These are phyloP conservation scores for Ceratocystis papillata DNA, from an alignment of 2,329 filamentous ascomycete species.

Conservation along the genomic window DNA sequence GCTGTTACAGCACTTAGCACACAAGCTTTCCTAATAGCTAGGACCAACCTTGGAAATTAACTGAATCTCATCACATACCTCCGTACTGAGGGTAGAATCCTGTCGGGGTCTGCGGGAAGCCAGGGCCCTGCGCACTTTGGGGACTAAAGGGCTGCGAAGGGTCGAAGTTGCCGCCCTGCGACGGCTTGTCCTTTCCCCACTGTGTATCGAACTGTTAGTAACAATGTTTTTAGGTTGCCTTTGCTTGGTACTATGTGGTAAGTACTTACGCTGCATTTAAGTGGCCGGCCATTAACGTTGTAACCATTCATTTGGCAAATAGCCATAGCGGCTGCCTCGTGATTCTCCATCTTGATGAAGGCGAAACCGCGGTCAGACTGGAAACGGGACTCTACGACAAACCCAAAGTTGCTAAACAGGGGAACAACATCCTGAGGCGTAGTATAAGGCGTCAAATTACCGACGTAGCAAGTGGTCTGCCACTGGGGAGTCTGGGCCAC, in stretches of 20 bases:
- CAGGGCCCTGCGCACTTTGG: constrained; percentile 61
- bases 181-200: constrained; percentile 99
- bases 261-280: constrained; percentile 92
- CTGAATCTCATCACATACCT: constrained; percentile 42
- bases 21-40: neutral
- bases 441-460: constrained; percentile 94
- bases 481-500: constrained; percentile 88
- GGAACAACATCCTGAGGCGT: constrained; percentile 95
- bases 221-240: constrained; percentile 5
- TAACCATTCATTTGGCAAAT: constrained; percentile 98
- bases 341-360: constrained; percentile 98
- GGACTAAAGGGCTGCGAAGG: constrained; percentile 59
- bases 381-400: constrained; percentile 93
- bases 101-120: constrained; percentile 66
- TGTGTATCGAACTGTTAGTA: constrained; percentile 36
- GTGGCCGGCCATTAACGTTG: constrained; percentile 88
- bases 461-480: constrained; percentile 98
- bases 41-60: neutral
- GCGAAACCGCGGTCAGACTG: constrained; percentile 96
- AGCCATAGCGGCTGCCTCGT: constrained; percentile 95
- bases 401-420: constrained; percentile 96
- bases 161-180: constrained; percentile 67
- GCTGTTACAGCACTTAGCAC: neutral
- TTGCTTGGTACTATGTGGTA: neutral
- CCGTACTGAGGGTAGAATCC: constrained; percentile 91